A percentile compares a stretch with the other conserved stretches of the same genome.
These are phyloP conservation scores for Puccinia novopanici DNA, from an alignment of 1,284 basidiomycete species.

Conservation along the genomic window DNA sequence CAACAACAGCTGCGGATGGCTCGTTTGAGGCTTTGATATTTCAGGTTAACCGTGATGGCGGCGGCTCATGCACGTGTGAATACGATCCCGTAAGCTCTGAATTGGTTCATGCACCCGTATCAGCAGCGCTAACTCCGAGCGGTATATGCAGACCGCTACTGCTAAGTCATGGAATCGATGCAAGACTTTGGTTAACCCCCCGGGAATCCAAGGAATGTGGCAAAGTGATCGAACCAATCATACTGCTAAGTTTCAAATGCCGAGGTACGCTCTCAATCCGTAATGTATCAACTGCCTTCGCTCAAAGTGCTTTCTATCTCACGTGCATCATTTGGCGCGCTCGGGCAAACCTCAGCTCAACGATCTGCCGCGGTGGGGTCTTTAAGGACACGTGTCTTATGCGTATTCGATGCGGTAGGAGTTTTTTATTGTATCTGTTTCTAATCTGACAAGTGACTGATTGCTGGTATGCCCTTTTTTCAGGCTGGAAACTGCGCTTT, in stretches of 20 bases:
- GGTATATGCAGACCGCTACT: conserved; percentile 13
- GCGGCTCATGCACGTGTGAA: conserved; percentile 22
- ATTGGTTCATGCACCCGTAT: no score
- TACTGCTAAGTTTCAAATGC: conserved; percentile 38
- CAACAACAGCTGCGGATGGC: conserved; percentile 28
- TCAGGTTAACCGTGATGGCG: conserved; percentile 49
- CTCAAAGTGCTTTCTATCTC: background rate
- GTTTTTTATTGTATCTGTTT: background rate
- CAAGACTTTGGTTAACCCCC: conserved; percentile 11
- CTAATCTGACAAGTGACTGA: background rate
- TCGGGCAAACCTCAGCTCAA: no score
- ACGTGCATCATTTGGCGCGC: no score
- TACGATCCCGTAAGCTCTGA: conserved; percentile 22
- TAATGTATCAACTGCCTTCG: background rate
- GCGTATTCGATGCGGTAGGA: conserved; percentile 42
- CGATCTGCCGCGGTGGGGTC: conserved; percentile 22
- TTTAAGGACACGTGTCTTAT: conserved; percentile 37
- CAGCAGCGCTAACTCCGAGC: no score
- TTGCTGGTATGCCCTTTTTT: background rate
- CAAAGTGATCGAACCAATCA: conserved; percentile 47
- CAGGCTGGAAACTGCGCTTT: conserved; percentile 38
- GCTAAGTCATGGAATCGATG: conserved; percentile 29
- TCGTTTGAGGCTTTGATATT: conserved; percentile 37
- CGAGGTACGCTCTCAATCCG: conserved; percentile 1
- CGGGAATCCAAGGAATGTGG: conserved; percentile 48